Percentiles rank a stretch among this genome's conserved stretches.
Evolutionary conservation across 192 early-diverging fungal genomes (phyloP).

Genomic region (Coemansia sp.): DNA sequence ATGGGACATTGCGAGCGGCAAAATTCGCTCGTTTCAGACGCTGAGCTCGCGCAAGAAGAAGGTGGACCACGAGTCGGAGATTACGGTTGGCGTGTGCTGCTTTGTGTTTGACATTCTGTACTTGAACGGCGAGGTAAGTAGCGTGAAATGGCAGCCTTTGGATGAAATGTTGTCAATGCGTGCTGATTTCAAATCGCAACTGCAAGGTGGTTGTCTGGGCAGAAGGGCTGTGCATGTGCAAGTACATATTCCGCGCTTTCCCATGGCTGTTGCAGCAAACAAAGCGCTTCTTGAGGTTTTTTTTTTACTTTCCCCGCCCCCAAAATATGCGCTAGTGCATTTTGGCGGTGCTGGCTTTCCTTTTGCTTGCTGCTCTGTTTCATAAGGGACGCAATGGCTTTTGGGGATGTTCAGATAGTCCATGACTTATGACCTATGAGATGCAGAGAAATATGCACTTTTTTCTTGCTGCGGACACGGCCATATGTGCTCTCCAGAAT

Average conservation of each 20-base stretch:
- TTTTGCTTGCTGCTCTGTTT: neutral
- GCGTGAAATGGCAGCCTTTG: neutral
- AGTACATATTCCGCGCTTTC: conserved; percentile 3
- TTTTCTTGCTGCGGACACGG: neutral
- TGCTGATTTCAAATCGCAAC: neutral
- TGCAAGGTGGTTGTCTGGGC: neutral
- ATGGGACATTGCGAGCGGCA: conserved; percentile 85
- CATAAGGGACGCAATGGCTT: neutral
- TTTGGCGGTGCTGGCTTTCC: neutral
- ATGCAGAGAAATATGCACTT: neutral
- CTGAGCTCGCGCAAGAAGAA: conserved; percentile 93
- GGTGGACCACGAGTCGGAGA: conserved; percentile 89
- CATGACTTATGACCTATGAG: neutral
- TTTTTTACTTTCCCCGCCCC: conserved; percentile 3
- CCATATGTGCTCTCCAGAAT: neutral
- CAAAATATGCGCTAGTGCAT: conserved; percentile 10
- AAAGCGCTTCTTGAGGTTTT: neutral
- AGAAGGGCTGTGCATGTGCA: conserved; percentile 4
- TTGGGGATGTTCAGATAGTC: neutral
- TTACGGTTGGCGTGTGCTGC: conserved; percentile 92
- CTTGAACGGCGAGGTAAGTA: conserved; percentile 78
- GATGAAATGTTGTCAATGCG: neutral
- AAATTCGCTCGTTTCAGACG: conserved; percentile 96
- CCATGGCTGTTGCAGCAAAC: neutral
- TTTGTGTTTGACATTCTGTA: conserved; percentile 97